Percentiles rank a stretch among this genome's conserved stretches.
These are phyloP conservation scores for Cutaneotrichosporon spelunceum DNA, from an alignment of 1,284 basidiomycete genomes.

Conservation along the genomic window DNA sequence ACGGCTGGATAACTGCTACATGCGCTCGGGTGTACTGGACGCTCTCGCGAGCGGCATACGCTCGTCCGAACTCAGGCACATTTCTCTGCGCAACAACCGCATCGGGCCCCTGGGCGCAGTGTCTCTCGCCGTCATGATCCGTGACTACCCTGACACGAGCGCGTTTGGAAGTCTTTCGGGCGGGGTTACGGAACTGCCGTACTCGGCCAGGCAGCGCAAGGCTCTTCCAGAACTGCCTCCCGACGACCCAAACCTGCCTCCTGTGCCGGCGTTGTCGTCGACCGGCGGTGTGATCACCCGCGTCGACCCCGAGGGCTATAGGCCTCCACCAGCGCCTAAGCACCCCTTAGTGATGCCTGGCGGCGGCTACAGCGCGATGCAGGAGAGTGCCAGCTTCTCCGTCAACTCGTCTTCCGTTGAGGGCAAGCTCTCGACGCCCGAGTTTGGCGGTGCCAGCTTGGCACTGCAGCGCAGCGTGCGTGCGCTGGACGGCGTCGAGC, in stretches of 20 bases:
- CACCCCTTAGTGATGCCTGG: conserved; percentile 37
- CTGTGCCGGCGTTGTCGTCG: conserved; percentile 61
- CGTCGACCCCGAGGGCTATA: conserved; percentile 54
- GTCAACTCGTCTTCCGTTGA: conserved; percentile 29
- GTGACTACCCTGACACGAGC: conserved; percentile 76
- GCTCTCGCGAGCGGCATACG: conserved; percentile 71
- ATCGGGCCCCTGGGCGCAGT: conserved; percentile 80
- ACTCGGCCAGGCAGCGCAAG: conserved; percentile 12
- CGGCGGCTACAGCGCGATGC: conserved; percentile 36
- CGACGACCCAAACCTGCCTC: conserved; percentile 32
- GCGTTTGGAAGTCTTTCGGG: conserved; percentile 19
- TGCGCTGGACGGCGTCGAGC: conserved; percentile 76
- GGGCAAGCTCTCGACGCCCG: conserved; percentile 30
- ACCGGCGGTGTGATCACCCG: conserved; percentile 74
- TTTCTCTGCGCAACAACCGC: conserved; percentile 80
- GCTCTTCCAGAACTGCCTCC: conserved; percentile 11
- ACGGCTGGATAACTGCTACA: conserved; percentile 73
- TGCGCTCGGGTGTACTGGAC: conserved; percentile 70
- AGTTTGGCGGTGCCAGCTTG: conserved; percentile 38
- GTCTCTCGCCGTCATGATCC: conserved; percentile 88
- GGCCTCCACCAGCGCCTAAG: conserved; percentile 37
- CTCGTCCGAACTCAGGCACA: conserved; percentile 74
- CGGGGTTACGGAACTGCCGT: background rate
- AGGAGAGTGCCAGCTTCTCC: conserved; percentile 26
- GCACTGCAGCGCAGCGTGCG: conserved; percentile 64